Conservation (phyloP, 2,329 filamentous ascomycete genomes). For the Epichloe scottii region DNA sequence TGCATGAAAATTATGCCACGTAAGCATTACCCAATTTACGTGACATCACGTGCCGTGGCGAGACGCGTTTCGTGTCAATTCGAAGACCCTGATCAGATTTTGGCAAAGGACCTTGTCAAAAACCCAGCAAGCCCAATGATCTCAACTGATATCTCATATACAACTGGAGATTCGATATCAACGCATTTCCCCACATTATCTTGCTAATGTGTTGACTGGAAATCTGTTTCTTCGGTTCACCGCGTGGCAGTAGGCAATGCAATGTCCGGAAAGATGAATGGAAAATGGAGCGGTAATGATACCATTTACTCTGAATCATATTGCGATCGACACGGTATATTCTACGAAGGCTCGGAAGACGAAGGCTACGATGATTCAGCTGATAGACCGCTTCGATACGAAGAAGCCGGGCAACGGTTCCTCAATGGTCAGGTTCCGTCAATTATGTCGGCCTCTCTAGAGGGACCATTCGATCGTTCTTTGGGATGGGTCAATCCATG, state of each 20-base stretch:
- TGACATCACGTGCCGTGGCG: constrained; percentile 24
- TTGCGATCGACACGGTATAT: constrained; percentile 30
- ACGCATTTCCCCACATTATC: not conserved
- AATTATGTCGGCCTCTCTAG: constrained; percentile 47
- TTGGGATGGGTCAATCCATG: constrained; percentile 23
- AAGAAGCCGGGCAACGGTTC: constrained; percentile 45
- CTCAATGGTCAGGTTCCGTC: constrained; percentile 42
- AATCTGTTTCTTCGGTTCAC: not conserved
- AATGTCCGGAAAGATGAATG: not conserved
- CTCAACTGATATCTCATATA: not conserved
- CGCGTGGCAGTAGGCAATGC: not conserved
- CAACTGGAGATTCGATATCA: not conserved
- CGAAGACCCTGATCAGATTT: no score
- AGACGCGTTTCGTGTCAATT: constrained; percentile 15
- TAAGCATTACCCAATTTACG: constrained; percentile 16
- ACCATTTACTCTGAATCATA: constrained; percentile 34
- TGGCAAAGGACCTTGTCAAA: not conserved
- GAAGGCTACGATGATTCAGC: constrained; percentile 36
- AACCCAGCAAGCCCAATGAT: not conserved
- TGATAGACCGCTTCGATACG: constrained; percentile 39
- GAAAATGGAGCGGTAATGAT: constrained; percentile 16
- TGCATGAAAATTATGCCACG: not conserved
- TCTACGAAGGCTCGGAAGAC: constrained; percentile 45
- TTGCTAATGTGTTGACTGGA: not conserved
- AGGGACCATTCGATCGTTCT: constrained; percentile 43